A percentile compares a stretch with the other conserved stretches of the same genome.
phyloP scores from a whole-genome alignment of 176 grass and related monocot species.

The Elymus sibiricus region DNA sequence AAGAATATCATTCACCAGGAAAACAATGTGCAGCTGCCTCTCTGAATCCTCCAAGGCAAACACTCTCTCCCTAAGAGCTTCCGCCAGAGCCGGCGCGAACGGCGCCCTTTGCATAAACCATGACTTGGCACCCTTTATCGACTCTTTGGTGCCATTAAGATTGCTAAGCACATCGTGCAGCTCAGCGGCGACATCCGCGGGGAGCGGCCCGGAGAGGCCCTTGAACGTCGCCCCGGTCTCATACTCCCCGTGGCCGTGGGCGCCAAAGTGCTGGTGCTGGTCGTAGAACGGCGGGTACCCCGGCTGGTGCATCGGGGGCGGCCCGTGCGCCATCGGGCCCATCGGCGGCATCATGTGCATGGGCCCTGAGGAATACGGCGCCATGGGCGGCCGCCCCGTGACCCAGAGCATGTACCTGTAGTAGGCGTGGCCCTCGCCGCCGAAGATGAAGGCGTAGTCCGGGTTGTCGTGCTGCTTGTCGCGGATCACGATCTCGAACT shows the following conservation, averaged over 20 bases:
- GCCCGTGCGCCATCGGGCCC: constrained; percentile 34
- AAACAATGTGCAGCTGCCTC: constrained; percentile 92
- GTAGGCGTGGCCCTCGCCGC: constrained; percentile 92
- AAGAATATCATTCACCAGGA: constrained; percentile 95
- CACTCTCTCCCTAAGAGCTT: constrained; percentile 78
- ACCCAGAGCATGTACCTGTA: constrained; percentile 88
- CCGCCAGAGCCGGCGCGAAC: constrained; percentile 71
- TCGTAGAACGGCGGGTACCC: constrained; percentile 70
- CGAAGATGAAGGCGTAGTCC: constrained; percentile 92
- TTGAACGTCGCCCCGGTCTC: constrained; percentile 55
- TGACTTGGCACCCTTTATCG: constrained; percentile 87
- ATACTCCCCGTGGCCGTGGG: constrained; percentile 49
- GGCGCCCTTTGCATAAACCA: constrained; percentile 91
- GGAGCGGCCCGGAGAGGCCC: constrained; percentile 70
- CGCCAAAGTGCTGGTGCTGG: constrained; percentile 58
- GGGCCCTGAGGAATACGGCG: constrained; percentile 39
- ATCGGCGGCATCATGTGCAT: constrained; percentile 62
- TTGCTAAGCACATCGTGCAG: constrained; percentile 61
- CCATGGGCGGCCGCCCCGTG: constrained; percentile 31
- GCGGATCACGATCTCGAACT: constrained; percentile 89
- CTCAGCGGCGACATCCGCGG: constrained; percentile 78
- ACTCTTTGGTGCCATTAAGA: constrained; percentile 93
- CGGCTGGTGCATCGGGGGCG: constrained; percentile 57
- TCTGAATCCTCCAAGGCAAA: constrained; percentile 85
- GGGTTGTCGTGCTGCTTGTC: constrained; percentile 98